phyloP scores from a whole-genome alignment of 2,329 filamentous ascomycete genomes.

The Venturiaceae sp. region DNA sequence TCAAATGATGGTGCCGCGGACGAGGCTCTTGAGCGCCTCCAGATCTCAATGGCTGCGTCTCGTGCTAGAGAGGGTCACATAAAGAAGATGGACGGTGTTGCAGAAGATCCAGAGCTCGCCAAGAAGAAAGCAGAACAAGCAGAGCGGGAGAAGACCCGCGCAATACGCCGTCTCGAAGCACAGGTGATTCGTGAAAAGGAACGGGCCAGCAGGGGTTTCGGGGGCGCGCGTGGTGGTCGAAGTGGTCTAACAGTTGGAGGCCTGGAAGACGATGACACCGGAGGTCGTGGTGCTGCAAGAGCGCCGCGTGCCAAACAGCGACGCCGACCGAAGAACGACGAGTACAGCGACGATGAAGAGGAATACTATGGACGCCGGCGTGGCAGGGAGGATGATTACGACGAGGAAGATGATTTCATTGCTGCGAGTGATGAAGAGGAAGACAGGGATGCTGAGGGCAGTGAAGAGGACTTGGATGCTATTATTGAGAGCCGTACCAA shows the following conservation, averaged over 20 bases:
- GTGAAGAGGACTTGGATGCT: slow-evolving; percentile 37
- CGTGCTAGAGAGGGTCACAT: slow-evolving; percentile 34
- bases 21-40: slow-evolving; percentile 59
- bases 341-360: slow-evolving; percentile 68
- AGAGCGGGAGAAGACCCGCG: slow-evolving; percentile 63
- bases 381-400: slow-evolving; percentile 62
- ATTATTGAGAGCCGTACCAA: slow-evolving; percentile 7
- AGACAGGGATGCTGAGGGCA: slow-evolving; percentile 46
- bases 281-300: slow-evolving; percentile 23
- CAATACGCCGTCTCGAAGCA: slow-evolving; percentile 57
- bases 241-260: slow-evolving; percentile 58
- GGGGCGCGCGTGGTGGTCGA: slow-evolving; percentile 33
- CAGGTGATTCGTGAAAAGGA: slow-evolving; percentile 56
- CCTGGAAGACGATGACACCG: slow-evolving; percentile 50
- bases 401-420: slow-evolving; percentile 70
- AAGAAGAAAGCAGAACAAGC: slow-evolving; percentile 64
- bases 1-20: slow-evolving; percentile 58
- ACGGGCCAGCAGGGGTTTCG: slow-evolving; percentile 37
- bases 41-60: slow-evolving; percentile 53
- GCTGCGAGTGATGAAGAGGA: slow-evolving; percentile 64
- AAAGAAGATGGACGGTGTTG: slow-evolving; percentile 50
- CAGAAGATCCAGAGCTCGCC: slow-evolving; percentile 64
- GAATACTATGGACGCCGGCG: slow-evolving; percentile 40
- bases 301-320: slow-evolving; percentile 15
- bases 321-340: slow-evolving; percentile 21